Conservation (phyloP, 2,329 filamentous ascomycete genomes). For the Lojkania enalia region DNA sequence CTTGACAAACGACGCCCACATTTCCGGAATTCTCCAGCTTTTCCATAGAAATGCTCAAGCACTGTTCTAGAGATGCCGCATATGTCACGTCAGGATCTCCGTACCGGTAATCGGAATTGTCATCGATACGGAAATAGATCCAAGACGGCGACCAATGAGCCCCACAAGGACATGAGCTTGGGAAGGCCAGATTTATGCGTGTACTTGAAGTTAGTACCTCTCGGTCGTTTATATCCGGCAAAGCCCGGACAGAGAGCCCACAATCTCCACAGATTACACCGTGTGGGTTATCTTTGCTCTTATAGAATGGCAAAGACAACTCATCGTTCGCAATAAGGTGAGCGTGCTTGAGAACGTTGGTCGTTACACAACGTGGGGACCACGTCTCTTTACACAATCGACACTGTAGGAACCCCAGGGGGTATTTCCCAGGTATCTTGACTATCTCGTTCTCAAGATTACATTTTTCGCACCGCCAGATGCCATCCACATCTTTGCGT, state of each 20-base stretch:
- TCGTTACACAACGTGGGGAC: background rate
- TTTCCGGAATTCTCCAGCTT: no score
- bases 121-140: background rate
- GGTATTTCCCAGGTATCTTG: background rate
- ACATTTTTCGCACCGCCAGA: background rate
- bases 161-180: background rate
- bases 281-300: background rate
- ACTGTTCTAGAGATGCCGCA: background rate
- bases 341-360: background rate
- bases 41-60: background rate
- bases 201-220: no score
- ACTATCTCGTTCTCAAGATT: background rate
- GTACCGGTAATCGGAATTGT: background rate
- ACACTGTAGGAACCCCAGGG: background rate
- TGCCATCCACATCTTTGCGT: background rate
- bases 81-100: background rate
- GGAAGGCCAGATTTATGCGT: no score
- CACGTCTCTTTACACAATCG: background rate
- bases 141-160: background rate
- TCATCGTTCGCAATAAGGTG: background rate
- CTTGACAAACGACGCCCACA: no score
- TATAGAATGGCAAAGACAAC: background rate
- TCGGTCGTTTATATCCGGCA: background rate
- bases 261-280: background rate
- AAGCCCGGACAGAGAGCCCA: background rate